These are phyloP conservation scores for Leptodontidium sp. DNA, from an alignment of 2,329 filamentous ascomycete genomes.

Conservation along the genomic window DNA sequence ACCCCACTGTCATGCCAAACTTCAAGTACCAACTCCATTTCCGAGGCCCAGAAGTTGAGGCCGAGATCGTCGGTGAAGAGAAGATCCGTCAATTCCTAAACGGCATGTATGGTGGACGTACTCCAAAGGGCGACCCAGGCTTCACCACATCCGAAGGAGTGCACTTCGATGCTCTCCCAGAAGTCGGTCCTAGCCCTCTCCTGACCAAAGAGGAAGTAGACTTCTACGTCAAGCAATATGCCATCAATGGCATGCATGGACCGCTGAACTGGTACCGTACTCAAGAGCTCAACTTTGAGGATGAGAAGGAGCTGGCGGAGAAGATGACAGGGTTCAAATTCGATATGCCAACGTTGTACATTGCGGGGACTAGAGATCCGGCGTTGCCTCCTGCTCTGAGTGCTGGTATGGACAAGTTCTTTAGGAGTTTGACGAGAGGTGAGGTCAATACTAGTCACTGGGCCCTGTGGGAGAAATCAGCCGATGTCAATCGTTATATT, in stretches of 20 bases:
- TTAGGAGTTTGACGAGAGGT: slow-evolving; percentile 66
- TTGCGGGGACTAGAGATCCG: slow-evolving; percentile 74
- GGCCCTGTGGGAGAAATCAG: slow-evolving; percentile 78
- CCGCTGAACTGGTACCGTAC: slow-evolving; percentile 91
- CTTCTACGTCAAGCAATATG: slow-evolving; percentile 78
- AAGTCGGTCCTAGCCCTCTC: slow-evolving; percentile 64
- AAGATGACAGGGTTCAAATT: slow-evolving; percentile 64
- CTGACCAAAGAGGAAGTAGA: slow-evolving; percentile 75
- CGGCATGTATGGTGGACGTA: slow-evolving; percentile 73
- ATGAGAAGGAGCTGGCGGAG: slow-evolving; percentile 70
- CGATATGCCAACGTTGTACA: slow-evolving; percentile 74
- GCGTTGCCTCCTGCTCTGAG: slow-evolving; percentile 79
- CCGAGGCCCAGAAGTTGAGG: slow-evolving; percentile 71
- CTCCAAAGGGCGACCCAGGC: slow-evolving; percentile 60
- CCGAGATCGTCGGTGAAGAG: slow-evolving; percentile 61
- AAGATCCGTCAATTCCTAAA: slow-evolving; percentile 75
- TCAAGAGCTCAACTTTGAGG: slow-evolving; percentile 74
- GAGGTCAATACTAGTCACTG: slow-evolving; percentile 81
- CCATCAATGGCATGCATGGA: slow-evolving; percentile 76
- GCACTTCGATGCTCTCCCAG: slow-evolving; percentile 67
- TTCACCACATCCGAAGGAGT: slow-evolving; percentile 71
- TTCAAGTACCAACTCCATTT: slow-evolving; percentile 89
- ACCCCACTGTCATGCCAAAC: slow-evolving; percentile 66
- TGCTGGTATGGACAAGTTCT: slow-evolving; percentile 71
- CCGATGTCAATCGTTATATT: slow-evolving; percentile 72